A percentile compares a stretch with the other conserved stretches of the same genome.
Conservation (phyloP, 768 basidiomycete species). For the Suillus tomentosus region DNA sequence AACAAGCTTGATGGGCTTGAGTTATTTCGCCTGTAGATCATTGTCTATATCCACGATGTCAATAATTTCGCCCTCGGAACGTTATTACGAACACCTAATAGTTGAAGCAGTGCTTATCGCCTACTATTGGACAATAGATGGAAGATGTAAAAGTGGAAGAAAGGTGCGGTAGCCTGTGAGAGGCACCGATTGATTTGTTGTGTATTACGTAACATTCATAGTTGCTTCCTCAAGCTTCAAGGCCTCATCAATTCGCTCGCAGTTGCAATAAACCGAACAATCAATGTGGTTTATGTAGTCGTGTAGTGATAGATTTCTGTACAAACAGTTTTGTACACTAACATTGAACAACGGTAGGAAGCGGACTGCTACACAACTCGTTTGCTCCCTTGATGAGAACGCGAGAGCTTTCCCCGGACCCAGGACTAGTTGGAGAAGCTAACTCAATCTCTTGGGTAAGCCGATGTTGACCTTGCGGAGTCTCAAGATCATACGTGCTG, state of each 20-base stretch:
- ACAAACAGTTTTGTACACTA: neutral
- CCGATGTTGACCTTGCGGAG: neutral
- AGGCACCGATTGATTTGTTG: neutral
- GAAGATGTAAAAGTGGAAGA: neutral
- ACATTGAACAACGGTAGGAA: neutral
- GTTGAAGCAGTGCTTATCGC: neutral
- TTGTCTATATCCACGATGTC: neutral
- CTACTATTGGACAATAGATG: neutral
- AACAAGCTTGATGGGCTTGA: slow-evolving; percentile 7
- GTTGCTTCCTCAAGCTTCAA: too few relatives aligned
- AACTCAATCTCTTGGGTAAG: neutral
- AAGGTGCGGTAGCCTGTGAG: neutral
- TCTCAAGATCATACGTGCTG: neutral
- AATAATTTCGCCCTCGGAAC: neutral
- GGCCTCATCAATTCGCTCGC: neutral
- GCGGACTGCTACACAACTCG: neutral
- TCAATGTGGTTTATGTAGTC: neutral
- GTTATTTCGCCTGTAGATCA: neutral
- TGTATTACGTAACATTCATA: neutral
- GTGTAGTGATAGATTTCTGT: neutral
- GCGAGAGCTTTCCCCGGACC: neutral
- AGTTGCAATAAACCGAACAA: neutral
- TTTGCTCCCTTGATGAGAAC: neutral
- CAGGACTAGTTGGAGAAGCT: neutral
- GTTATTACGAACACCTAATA: neutral